These are phyloP conservation scores for Verticillium alfalfae DNA, from an alignment of 2,329 filamentous ascomycete species.

Conservation along the genomic window DNA sequence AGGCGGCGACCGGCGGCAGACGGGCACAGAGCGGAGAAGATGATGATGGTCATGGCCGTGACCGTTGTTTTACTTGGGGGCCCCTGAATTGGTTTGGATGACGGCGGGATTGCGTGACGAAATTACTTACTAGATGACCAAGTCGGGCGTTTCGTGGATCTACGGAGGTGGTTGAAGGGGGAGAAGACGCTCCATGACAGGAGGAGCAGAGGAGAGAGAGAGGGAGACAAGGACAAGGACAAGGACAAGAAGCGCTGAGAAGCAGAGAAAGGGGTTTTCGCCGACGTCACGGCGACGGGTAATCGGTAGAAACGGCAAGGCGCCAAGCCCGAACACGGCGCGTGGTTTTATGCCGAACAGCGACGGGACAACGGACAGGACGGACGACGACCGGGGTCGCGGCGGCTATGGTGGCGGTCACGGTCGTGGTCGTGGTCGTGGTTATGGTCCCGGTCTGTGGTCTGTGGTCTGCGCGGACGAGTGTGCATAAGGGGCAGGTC, in stretches of 20 bases:
- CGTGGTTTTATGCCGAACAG: not conserved
- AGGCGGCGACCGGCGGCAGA: conserved; percentile 5
- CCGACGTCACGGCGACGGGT: not conserved
- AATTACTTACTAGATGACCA: not conserved
- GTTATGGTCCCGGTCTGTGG: too few species aligned
- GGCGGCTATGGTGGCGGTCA: too few species aligned
- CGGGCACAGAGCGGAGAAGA: not conserved
- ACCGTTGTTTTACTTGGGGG: not conserved
- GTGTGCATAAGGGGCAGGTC: not conserved
- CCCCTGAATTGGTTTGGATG: conserved; percentile 1
- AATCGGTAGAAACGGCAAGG: not conserved
- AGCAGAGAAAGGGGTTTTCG: not conserved
- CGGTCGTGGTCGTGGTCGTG: too few species aligned
- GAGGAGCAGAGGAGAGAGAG: not conserved
- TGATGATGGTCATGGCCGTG: not conserved
- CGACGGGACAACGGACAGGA: not conserved
- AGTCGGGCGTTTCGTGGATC: not conserved
- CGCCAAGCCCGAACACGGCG: not conserved
- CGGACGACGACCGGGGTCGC: not conserved
- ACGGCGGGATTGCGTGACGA: conserved; percentile 1
- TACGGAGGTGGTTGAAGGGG: not conserved
- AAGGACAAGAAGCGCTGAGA: not conserved
- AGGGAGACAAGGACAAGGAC: not conserved
- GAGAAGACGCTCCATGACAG: not conserved
- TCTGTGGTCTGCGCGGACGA: not conserved